Percentiles rank a stretch among this genome's conserved stretches.
Evolutionary conservation across 2,329 filamentous ascomycete genomes (phyloP).

Genomic region (Sclerotinia nivalis): DNA sequence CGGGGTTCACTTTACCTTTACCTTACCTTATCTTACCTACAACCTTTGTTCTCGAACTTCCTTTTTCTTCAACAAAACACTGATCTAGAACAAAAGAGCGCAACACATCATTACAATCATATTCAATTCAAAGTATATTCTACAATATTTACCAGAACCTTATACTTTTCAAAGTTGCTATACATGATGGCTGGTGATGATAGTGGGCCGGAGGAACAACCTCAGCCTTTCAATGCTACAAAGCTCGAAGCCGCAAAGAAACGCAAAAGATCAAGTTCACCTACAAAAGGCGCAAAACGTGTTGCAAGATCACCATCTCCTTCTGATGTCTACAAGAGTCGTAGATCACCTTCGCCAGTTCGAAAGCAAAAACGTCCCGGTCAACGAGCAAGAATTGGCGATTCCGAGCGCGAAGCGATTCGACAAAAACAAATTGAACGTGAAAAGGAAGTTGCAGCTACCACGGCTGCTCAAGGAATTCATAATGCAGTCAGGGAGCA

Average conservation of each 20-base stretch:
- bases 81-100: neutral
- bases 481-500: conserved; percentile 89
- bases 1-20: neutral
- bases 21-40: neutral
- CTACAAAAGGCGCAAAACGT: conserved; percentile 38
- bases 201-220: conserved; percentile 40
- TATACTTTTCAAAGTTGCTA: conserved; percentile 3
- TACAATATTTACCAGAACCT: neutral
- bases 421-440: conserved; percentile 58
- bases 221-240: conserved; percentile 47
- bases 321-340: conserved; percentile 31
- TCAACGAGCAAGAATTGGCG: conserved; percentile 65
- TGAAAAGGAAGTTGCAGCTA: conserved; percentile 50
- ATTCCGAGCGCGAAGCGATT: conserved; percentile 66
- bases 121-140: neutral
- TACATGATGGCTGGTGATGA: conserved; percentile 41
- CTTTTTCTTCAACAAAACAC: neutral
- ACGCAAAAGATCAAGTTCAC: conserved; percentile 45
- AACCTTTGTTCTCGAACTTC: conserved; percentile 19
- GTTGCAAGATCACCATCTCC: conserved; percentile 36
- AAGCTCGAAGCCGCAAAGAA: conserved; percentile 47
- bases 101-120: neutral
- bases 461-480: conserved; percentile 53
- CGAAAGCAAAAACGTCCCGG: conserved; percentile 71
- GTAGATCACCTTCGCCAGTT: conserved; percentile 38